These are phyloP conservation scores for Coemansia sp. DNA, from an alignment of 192 early-diverging fungal genomes.

Conservation along the genomic window DNA sequence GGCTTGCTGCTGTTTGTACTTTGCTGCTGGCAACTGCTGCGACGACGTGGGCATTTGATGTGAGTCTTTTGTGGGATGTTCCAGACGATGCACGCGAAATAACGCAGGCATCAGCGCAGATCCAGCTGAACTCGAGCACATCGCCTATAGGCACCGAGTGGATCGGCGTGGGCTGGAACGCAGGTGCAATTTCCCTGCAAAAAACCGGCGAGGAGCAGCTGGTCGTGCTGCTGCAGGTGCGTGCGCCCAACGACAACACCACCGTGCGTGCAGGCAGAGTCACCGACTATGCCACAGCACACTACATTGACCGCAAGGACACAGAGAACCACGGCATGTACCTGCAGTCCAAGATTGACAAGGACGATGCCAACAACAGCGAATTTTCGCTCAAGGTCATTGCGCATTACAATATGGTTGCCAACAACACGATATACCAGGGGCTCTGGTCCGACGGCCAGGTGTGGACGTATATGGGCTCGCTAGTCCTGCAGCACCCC, in stretches of 20 bases:
- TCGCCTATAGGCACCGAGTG: constrained; percentile 48
- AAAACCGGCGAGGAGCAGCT: constrained; percentile 32
- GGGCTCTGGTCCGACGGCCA: constrained; percentile 52
- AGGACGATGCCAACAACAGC: constrained; percentile 11
- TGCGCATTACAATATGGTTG: constrained; percentile 52
- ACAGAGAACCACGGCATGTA: constrained; percentile 24
- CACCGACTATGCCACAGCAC: constrained; percentile 42
- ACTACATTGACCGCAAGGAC: constrained; percentile 28
- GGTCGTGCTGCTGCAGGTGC: constrained; percentile 35
- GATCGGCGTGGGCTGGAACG: constrained; percentile 45
- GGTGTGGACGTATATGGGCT: constrained; percentile 50
- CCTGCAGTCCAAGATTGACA: constrained; percentile 34
- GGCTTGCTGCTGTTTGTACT: background rate
- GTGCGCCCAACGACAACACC: constrained; percentile 23
- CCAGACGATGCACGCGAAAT: constrained; percentile 36
- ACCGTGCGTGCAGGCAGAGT: constrained; percentile 33
- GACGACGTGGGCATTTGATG: constrained; percentile 19
- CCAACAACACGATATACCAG: constrained; percentile 54
- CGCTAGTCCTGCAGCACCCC: constrained; percentile 47
- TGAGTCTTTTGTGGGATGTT: constrained; percentile 42
- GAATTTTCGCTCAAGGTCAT: constrained; percentile 43
- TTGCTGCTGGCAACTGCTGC: background rate
- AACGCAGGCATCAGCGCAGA: constrained; percentile 33
- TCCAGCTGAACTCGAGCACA: constrained; percentile 36
- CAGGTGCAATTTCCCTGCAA: constrained; percentile 38